These are phyloP conservation scores for Alnus glutinosa DNA, from an alignment of 306 rosid genomes.

Conservation along the genomic window DNA sequence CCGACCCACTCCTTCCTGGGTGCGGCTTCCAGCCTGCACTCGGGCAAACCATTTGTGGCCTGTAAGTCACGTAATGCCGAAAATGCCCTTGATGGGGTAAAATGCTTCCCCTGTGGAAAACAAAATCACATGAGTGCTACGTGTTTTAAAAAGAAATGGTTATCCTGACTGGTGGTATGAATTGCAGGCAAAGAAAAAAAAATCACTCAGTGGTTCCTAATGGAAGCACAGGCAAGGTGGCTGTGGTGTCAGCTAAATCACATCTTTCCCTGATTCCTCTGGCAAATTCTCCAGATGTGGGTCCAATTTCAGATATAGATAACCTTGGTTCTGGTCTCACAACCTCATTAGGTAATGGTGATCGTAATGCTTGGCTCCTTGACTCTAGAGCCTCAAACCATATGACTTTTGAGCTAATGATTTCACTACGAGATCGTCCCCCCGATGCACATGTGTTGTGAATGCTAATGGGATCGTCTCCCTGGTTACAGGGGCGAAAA, in stretches of 20 bases:
- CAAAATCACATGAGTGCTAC: conserved; percentile 9
- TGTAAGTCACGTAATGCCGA: neutral
- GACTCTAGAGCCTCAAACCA: neutral
- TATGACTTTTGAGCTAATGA: conserved; percentile 6
- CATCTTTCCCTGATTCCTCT: neutral
- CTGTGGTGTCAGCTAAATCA: neutral
- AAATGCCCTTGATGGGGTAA: neutral
- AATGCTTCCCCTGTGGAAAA: conserved; percentile 23
- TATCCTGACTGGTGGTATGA: no score
- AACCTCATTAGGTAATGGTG: neutral
- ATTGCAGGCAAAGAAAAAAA: no score
- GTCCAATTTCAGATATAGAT: neutral
- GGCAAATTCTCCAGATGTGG: no score
- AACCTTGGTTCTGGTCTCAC: neutral
- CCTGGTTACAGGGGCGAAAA: no score
- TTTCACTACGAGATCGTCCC: neutral
- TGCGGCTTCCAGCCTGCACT: no score
- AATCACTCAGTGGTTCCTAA: neutral
- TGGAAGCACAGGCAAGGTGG: neutral
- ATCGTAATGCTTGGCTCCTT: conserved; percentile 11
- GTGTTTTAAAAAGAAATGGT: conserved; percentile 16
- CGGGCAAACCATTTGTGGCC: no score
- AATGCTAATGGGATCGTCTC: no score
- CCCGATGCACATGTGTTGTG: neutral
- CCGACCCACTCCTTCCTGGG: no score